Percentiles rank a stretch among this genome's conserved stretches.
These are phyloP conservation scores for Lagenaria siceraria DNA, from an alignment of 306 rosid species.

Conservation along the genomic window DNA sequence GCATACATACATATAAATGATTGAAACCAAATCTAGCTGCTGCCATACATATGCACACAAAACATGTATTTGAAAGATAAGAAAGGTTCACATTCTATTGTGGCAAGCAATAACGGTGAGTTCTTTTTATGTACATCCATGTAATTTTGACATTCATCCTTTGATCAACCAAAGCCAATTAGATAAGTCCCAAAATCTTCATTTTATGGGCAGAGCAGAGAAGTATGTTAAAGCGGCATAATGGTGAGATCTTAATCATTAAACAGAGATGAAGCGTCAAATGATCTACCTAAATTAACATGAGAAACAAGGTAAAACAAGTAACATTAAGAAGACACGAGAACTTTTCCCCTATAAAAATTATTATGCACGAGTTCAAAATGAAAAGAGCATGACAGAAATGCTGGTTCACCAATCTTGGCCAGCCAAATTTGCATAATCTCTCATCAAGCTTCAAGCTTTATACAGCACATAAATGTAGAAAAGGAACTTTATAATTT, in stretches of 20 bases:
- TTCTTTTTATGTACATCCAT: neutral
- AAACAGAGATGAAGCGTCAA: neutral
- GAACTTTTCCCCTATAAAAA: neutral
- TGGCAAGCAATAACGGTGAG: neutral
- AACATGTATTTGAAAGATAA: neutral
- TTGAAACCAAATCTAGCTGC: neutral
- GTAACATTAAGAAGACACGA: neutral
- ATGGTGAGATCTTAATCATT: neutral
- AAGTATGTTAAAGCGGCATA: neutral
- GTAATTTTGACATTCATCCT: neutral
- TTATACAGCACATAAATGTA: neutral
- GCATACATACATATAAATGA: neutral
- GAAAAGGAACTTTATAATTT: neutral
- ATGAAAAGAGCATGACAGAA: neutral
- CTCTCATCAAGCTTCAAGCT: neutral
- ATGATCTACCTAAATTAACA: neutral
- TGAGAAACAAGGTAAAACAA: neutral
- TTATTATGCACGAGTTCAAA: neutral
- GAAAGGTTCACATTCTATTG: neutral
- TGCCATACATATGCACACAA: neutral
- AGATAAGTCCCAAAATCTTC: neutral
- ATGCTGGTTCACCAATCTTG: neutral
- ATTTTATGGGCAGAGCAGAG: neutral
- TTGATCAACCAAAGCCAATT: neutral
- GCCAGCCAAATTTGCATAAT: neutral